These are phyloP conservation scores for Polyporus tsugae DNA, from an alignment of 1,284 basidiomycete genomes.

Conservation along the genomic window DNA sequence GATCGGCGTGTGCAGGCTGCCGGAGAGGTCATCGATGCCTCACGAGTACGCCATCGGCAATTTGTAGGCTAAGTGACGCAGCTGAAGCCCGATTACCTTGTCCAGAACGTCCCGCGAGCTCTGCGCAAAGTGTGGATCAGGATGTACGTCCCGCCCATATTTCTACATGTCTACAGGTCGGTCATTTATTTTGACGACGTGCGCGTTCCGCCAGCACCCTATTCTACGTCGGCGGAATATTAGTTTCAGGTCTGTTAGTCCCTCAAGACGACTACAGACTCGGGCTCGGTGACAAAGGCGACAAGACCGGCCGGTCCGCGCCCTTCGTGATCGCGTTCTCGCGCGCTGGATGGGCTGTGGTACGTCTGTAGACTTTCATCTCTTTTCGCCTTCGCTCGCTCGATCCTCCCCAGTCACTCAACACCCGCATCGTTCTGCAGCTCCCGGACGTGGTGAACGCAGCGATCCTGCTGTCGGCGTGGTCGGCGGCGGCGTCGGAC, in stretches of 20 bases:
- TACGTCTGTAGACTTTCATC: conserved; percentile 15
- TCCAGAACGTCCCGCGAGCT: conserved; percentile 49
- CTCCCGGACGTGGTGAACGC: conserved; percentile 60
- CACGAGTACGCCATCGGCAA: conserved; percentile 30
- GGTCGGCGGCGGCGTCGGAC: conserved; percentile 60
- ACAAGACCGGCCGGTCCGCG: conserved; percentile 48
- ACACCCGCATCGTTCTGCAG: conserved; percentile 15
- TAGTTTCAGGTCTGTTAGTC: conserved; percentile 61
- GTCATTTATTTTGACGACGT: not conserved
- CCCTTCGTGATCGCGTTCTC: conserved; percentile 59
- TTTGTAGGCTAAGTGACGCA: not conserved
- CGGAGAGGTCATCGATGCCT: conserved; percentile 44
- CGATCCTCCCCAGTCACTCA: no score
- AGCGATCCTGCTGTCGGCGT: conserved; percentile 55
- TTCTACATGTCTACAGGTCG: no score
- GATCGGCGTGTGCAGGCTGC: conserved; percentile 39
- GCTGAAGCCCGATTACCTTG: not conserved
- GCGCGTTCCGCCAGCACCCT: conserved; percentile 31
- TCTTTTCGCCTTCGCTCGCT: not conserved
- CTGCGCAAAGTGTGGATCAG: conserved; percentile 63
- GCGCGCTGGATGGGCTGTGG: conserved; percentile 50
- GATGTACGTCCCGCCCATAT: conserved; percentile 44
- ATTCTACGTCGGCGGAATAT: conserved; percentile 42
- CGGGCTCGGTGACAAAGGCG: conserved; percentile 35
- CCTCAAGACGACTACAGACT: conserved; percentile 51